Conservation (phyloP, 768 basidiomycete species). For the Hypholoma fasciculare region DNA sequence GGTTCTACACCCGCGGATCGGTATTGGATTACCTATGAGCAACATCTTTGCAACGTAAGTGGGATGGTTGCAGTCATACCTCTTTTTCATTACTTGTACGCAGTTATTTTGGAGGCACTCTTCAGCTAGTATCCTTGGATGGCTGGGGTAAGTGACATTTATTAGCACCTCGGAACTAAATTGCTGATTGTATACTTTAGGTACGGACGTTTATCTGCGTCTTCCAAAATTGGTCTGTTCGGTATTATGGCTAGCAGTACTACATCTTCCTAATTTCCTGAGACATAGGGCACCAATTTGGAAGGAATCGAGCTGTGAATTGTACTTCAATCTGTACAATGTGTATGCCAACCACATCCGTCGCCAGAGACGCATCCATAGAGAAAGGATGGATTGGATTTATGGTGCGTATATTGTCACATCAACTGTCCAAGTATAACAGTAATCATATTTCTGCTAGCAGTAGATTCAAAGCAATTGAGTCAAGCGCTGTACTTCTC, state of each 20-base stretch:
- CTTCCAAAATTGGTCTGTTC: slow-evolving; percentile 74
- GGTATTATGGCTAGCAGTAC: background rate
- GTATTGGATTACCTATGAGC: slow-evolving; percentile 87
- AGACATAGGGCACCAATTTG: slow-evolving; percentile 72
- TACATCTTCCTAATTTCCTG: background rate
- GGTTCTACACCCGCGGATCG: slow-evolving; percentile 60
- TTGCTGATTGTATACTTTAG: slow-evolving; percentile 32
- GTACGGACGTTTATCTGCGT: slow-evolving; percentile 81
- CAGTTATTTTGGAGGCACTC: slow-evolving; percentile 82
- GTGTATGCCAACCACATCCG: background rate
- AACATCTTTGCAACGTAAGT: slow-evolving; percentile 79
- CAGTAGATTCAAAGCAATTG: too few relatives aligned
- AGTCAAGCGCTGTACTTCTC: too few relatives aligned
- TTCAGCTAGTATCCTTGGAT: slow-evolving; percentile 78
- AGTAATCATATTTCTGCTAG: too few relatives aligned
- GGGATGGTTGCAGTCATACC: background rate
- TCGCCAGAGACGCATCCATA: too few relatives aligned
- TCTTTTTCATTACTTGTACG: background rate
- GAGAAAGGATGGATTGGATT: too few relatives aligned
- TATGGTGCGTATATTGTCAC: too few relatives aligned
- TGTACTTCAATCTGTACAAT: background rate
- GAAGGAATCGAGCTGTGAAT: slow-evolving; percentile 77
- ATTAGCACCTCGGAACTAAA: background rate
- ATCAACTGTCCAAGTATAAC: too few relatives aligned
- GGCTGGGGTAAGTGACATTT: slow-evolving; percentile 68